Evolutionary conservation across 148 eudicot species (phyloP).

Genomic region (Cornus florida): DNA sequence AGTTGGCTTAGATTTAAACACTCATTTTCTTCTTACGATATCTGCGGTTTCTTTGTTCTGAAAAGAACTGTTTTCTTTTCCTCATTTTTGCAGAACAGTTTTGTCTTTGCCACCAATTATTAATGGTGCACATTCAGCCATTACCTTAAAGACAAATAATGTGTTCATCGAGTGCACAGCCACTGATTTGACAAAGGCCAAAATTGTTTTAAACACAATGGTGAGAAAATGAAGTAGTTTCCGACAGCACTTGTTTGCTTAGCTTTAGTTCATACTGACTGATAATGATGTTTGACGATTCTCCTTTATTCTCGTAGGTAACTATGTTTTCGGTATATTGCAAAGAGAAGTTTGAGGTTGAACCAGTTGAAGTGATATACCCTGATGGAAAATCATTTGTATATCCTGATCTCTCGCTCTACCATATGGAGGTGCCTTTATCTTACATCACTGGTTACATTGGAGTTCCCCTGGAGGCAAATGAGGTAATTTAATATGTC

Average conservation of each 20-base stretch:
- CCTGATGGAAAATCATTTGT: conserved; percentile 65
- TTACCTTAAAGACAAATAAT: conserved; percentile 79
- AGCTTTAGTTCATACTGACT: neutral
- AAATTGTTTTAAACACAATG: conserved; percentile 90
- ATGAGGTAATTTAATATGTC: conserved; percentile 52
- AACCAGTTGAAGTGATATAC: conserved; percentile 84
- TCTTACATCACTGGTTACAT: conserved; percentile 68
- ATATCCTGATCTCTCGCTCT: conserved; percentile 76
- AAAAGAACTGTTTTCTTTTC: neutral
- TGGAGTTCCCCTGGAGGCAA: conserved; percentile 70
- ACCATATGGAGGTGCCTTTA: conserved; percentile 73
- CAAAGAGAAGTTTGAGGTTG: conserved; percentile 76
- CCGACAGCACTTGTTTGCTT: neutral
- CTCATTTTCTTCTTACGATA: neutral
- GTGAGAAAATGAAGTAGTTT: conserved; percentile 29
- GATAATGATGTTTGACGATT: conserved; percentile 12
- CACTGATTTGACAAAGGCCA: conserved; percentile 93
- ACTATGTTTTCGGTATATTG: conserved; percentile 91
- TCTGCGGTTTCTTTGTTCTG: neutral
- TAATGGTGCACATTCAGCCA: conserved; percentile 95
- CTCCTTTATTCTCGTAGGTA: conserved; percentile 51
- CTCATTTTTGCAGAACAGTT: conserved; percentile 67
- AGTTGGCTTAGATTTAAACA: neutral
- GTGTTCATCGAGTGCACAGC: conserved; percentile 98
- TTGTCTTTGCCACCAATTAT: conserved; percentile 94